phyloP scores from a whole-genome alignment of 805 yeast species.

The Myxozyma geophila region DNA sequence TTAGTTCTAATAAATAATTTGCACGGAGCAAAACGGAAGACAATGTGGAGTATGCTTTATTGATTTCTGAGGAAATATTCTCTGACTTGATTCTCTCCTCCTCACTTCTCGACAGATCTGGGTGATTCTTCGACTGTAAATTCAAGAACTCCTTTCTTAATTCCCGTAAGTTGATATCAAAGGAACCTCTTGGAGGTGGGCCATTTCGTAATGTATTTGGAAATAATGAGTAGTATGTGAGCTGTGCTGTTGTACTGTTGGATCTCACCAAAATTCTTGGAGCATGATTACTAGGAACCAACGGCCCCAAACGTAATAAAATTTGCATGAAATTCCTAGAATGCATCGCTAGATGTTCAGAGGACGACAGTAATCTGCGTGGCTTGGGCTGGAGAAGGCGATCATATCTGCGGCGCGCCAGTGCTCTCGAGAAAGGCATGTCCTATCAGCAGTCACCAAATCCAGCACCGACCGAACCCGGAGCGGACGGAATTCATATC shows the following conservation, averaged over 20 bases:
- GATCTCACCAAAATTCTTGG: neutral
- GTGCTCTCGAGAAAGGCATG: too few relatives aligned
- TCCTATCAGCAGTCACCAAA: too few relatives aligned
- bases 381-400: too few relatives aligned
- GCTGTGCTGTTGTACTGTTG: neutral
- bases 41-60: slow-evolving; percentile 76
- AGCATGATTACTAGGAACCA: neutral
- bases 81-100: slow-evolving; percentile 42
- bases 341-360: too few relatives aligned
- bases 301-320: neutral
- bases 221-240: slow-evolving; percentile 63
- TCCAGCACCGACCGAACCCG: too few relatives aligned
- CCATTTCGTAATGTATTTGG: slow-evolving; percentile 74
- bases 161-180: slow-evolving; percentile 57
- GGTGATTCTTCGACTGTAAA: slow-evolving; percentile 78
- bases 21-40: slow-evolving; percentile 73
- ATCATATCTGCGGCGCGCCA: too few relatives aligned
- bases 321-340: too few relatives aligned
- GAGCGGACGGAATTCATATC: too few relatives aligned
- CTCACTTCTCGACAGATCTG: slow-evolving; percentile 60
- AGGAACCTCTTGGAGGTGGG: slow-evolving; percentile 65
- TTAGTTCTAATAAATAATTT: slow-evolving; percentile 56
- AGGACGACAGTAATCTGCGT: too few relatives aligned
- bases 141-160: slow-evolving; percentile 75
- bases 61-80: slow-evolving; percentile 59